These are phyloP conservation scores for Rhamnella rubrinervis DNA, from an alignment of 331 rosid species.

Conservation along the genomic window DNA sequence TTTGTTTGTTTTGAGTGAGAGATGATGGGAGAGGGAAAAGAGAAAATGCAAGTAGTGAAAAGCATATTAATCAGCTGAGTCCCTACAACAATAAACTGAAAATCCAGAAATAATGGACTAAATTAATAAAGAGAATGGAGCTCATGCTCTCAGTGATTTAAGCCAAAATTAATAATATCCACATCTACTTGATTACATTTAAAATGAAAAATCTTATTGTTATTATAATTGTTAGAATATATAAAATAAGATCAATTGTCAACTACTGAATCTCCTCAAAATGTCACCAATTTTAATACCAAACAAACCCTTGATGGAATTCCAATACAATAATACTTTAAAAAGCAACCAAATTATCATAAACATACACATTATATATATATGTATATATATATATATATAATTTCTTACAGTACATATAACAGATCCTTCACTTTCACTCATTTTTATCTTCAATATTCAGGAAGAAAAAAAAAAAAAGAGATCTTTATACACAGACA, in stretches of 20 bases:
- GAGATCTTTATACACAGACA: slow-evolving; percentile 25
- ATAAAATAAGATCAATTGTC: slow-evolving; percentile 39
- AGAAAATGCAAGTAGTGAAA: slow-evolving; percentile 11
- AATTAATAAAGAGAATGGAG: slow-evolving; percentile 19
- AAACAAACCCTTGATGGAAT: slow-evolving; percentile 8
- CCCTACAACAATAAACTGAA: slow-evolving; percentile 32
- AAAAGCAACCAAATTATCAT: neutral
- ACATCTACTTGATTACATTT: neutral
- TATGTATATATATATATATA: neutral
- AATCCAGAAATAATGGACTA: slow-evolving; percentile 1
- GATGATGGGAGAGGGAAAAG: neutral
- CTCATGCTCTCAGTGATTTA: slow-evolving; percentile 20
- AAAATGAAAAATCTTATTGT: no score
- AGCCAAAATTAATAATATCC: slow-evolving; percentile 2
- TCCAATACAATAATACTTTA: slow-evolving; percentile 1
- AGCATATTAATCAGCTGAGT: slow-evolving; percentile 13
- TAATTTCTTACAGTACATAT: slow-evolving; percentile 37
- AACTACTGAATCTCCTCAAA: slow-evolving; percentile 39
- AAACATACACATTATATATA: no score
- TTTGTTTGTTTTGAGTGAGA: slow-evolving; percentile 32
- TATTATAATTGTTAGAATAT: slow-evolving; percentile 21
- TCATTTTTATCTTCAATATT: slow-evolving; percentile 12
- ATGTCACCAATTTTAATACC: slow-evolving; percentile 26
- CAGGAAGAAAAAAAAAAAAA: slow-evolving; percentile 10
- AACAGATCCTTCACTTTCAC: slow-evolving; percentile 31